Evolutionary conservation across 2,329 filamentous ascomycete species (phyloP), one percentile per base, ranked within the genome.

Genomic region (Rhinocladiella mackenziei): DNA sequence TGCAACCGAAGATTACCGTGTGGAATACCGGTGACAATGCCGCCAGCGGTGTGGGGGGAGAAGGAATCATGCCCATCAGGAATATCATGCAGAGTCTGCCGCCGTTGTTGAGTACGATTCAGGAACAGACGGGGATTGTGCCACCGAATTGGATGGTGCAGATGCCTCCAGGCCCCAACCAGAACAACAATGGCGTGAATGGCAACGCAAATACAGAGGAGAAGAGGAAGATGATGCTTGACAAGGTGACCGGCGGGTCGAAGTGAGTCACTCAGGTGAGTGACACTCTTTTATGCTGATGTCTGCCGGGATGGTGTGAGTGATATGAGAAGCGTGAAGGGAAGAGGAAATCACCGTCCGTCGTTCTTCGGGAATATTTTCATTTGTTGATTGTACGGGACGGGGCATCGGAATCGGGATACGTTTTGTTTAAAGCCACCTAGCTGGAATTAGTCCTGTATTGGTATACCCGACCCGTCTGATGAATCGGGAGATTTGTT

Each of bases 1-100:
- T 94, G 55, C 78, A 89, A 63, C 88, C 88, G 54, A 94, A 94
- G 81, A 92, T 94, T 69, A 89, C 82, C 51, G 81, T 91, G 18
- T 94, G 87, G 88, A 92, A 87, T 62, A 94, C 87, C 6, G 85
- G 85, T 31, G 56, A 50, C 20, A 23, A 34, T 8, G 60, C 62
- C 14, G 69, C 65, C n/a, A 68, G 61, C 30, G 67, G 65, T 18
- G 64, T 65, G 30, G 50, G 56, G 20, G 69, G 76, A 43, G 81
- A 76, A 43, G 81, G 74, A 6, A 69, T 74, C 17, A 77, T 76
- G 1, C 75, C 83, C 3, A 83, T 92, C 67, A 75, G 86, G 54
- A 89, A 91, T 56, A 75, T 94, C 26, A 89, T 92, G 69, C 87
- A 92, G 72, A 84, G 81, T 62, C 70, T 94, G 50, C 88, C 88